A percentile compares a stretch with the other conserved stretches of the same genome.
phyloP scores from a whole-genome alignment of 208 protist genomes.

The Blastocrithidia nonstop region DNA sequence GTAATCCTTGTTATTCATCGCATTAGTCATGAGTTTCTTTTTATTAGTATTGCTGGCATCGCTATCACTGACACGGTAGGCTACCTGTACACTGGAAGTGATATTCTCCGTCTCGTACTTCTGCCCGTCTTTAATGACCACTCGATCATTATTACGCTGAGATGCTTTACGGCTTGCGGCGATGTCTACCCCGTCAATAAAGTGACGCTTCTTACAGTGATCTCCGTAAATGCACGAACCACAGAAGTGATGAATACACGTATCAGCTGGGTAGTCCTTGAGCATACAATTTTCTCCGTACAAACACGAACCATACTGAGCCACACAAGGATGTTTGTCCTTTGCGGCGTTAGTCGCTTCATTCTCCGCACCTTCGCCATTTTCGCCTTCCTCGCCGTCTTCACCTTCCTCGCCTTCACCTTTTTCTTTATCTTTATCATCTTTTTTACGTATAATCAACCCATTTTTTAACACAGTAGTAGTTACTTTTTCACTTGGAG shows the following conservation, averaged over 20 bases:
- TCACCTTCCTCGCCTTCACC: not conserved
- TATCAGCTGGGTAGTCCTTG: conserved; percentile 41
- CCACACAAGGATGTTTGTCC: conserved; percentile 50
- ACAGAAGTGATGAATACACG: conserved; percentile 60
- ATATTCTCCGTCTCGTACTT: no score
- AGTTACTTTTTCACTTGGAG: no score
- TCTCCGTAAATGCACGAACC: conserved; percentile 44
- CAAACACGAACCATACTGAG: conserved; percentile 49
- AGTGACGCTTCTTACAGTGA: conserved; percentile 32
- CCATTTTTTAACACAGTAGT: not conserved
- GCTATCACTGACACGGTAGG: no score
- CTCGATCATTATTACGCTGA: no score
- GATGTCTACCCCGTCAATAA: conserved; percentile 61
- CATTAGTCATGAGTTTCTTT: no score
- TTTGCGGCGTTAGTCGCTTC: not conserved
- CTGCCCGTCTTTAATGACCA: no score
- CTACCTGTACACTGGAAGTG: no score
- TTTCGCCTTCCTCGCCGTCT: not conserved
- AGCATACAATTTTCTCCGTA: conserved; percentile 44
- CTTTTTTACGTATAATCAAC: not conserved
- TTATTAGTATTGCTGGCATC: no score
- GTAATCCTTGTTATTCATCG: no score
- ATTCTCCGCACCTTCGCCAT: not conserved
- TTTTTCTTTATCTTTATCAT: not conserved
- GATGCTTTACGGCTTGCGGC: conserved; percentile 5